Evolutionary conservation across 2,329 filamentous ascomycete species (phyloP).

Genomic region (Beauveria brongniartii): DNA sequence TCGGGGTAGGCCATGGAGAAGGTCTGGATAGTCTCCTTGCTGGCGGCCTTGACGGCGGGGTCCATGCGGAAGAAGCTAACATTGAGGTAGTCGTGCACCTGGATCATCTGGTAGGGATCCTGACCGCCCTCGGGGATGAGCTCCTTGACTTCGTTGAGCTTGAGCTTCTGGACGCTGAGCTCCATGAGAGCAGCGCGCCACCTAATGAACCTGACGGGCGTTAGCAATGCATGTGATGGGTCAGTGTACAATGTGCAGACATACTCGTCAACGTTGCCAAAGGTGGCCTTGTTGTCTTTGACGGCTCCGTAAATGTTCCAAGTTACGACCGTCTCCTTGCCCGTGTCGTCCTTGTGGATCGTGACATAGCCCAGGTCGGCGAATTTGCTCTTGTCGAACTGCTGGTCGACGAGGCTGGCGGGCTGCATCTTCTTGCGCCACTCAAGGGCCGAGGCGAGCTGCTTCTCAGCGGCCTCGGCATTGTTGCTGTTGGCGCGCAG

Average conservation of each 20-base stretch:
- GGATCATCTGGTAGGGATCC: conserved; percentile 84
- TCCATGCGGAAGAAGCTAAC: conserved; percentile 82
- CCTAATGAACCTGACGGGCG: conserved; percentile 60
- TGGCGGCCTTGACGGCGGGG: conserved; percentile 65
- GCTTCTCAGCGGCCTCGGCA: conserved; percentile 62
- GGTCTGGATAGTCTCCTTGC: conserved; percentile 70
- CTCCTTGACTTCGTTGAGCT: conserved; percentile 58
- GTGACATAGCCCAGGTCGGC: conserved; percentile 74
- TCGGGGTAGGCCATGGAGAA: conserved; percentile 84
- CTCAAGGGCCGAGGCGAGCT: conserved; percentile 69
- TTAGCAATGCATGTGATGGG: background rate
- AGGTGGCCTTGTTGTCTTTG: conserved; percentile 75
- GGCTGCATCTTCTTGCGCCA: conserved; percentile 78
- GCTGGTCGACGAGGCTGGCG: conserved; percentile 51
- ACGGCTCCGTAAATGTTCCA: conserved; percentile 92
- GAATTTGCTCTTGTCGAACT: conserved; percentile 64
- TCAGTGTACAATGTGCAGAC: conserved; percentile 23
- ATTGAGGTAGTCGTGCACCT: conserved; percentile 88
- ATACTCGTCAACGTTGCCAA: conserved; percentile 74
- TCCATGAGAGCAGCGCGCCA: conserved; percentile 94
- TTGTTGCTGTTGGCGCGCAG: conserved; percentile 82
- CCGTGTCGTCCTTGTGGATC: conserved; percentile 49
- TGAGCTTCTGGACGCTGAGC: conserved; percentile 66
- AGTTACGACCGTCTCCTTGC: conserved; percentile 60
- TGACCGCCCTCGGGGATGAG: conserved; percentile 64